These are phyloP conservation scores for Auriculariales sp. DNA, from an alignment of 768 basidiomycete genomes.

Conservation along the genomic window DNA sequence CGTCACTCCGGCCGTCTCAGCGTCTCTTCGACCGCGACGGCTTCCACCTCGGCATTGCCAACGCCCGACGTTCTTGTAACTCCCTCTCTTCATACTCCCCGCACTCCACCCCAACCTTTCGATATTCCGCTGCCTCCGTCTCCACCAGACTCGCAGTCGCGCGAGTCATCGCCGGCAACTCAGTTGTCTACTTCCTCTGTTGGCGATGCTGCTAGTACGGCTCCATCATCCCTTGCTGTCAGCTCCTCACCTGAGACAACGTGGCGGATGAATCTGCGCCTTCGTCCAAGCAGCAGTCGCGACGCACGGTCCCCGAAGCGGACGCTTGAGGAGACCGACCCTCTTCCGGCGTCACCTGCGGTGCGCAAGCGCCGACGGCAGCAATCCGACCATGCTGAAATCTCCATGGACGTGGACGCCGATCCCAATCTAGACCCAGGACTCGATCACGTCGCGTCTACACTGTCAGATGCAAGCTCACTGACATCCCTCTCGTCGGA, in stretches of 20 bases:
- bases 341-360: conserved; percentile 16
- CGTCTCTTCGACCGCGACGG: neutral
- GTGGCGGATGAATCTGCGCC: conserved; percentile 5
- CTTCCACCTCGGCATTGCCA: neutral
- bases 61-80: no score
- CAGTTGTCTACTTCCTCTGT: no score
- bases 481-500: conserved; percentile 25
- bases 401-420: conserved; percentile 17
- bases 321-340: conserved; percentile 41
- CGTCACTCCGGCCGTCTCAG: neutral
- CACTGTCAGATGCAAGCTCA: conserved; percentile 14
- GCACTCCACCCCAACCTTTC: no score
- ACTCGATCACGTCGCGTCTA: conserved; percentile 7
- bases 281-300: conserved; percentile 12
- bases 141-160: no score
- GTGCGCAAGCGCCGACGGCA: neutral
- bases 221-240: neutral
- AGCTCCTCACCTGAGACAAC: neutral
- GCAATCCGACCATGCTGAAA: conserved; percentile 12
- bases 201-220: no score
- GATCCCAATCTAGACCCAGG: conserved; percentile 15
- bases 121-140: no score
- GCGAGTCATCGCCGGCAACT: no score
- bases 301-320: conserved; percentile 40
- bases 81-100: no score